Base-by-base conservation (phyloP, 2,329 filamentous ascomycete species). In the Pseudocercospora macadamiae region DNA sequence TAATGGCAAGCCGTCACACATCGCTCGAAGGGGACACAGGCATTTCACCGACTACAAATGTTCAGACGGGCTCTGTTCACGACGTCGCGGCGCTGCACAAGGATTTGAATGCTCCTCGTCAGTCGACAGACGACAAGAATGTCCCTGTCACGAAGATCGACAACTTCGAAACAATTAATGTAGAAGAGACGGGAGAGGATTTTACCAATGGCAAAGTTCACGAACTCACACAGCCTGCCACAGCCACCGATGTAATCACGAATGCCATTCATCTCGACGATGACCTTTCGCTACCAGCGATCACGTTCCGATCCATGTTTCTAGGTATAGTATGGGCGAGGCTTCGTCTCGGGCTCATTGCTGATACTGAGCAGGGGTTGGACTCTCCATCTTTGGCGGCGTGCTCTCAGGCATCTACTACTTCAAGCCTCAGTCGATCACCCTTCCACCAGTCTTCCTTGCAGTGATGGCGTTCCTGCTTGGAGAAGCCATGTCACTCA, bases 341-440 rank as follows among this genome's bases (percentile, higher is more conserved):
- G 19, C 18, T 16, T 48, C 21, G 44, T 23, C 12, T 18, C n/a
- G 45, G 6, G n/a, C 28, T 19, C 5, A n/a, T n/a, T n/a, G n/a
- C 23, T 30, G 26, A 49, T 8, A 9, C 5, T 12, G 2, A 6
- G 1, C 8, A 49, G 45, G 45, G 6, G 45, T 49, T 3, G 45
- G 45, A 1, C 45, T 49, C 9, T 49, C 45, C 1, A 30, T 49
- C n/a, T 49, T 49, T 25, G 45, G 45, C 10, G 45, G 45, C 45
- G 45, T 49, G 2, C 45, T 49, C 45, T 49, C 45, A 4, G 45
- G 45, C 45, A 49, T 49, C 25, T 49, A 49, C 45, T 49, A 49
- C 45, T 49, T 49, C 45, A 49, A 49, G 28, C 45, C 45, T 21
- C 45, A 49, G 26, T 28, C 45, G 5, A 32, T 49, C 19, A 25